These are phyloP conservation scores for Effrenium voratum DNA, from an alignment of 73 alveolate genomes.

Conservation along the genomic window DNA sequence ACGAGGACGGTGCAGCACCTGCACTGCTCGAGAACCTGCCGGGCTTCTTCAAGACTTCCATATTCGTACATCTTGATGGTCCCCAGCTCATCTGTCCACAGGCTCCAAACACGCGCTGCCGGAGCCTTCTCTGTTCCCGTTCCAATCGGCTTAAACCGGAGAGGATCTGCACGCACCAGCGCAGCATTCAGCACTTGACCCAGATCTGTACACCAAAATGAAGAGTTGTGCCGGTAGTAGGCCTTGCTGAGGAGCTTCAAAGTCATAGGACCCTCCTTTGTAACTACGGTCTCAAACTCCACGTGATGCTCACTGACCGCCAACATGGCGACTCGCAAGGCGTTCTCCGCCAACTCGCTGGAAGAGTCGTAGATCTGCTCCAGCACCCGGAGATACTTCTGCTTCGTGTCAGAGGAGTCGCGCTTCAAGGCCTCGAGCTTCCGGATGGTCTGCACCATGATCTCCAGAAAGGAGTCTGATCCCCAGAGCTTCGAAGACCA, in stretches of 20 bases:
- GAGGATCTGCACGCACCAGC: conserved; percentile 76
- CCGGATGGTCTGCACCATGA: conserved; percentile 62
- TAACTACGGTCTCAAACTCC: conserved; percentile 50
- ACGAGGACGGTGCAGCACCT: conserved; percentile 76
- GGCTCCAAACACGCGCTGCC: conserved; percentile 64
- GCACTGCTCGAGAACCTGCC: conserved; percentile 51
- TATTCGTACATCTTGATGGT: conserved; percentile 67
- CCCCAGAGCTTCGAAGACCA: conserved; percentile 84
- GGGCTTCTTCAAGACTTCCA: conserved; percentile 21
- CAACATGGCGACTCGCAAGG: conserved; percentile 53
- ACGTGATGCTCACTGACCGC: conserved; percentile 60
- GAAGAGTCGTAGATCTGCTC: conserved; percentile 52
- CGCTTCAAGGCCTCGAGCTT: conserved; percentile 62
- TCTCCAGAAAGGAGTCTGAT: conserved; percentile 49
- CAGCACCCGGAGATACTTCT: conserved; percentile 65
- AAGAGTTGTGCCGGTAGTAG: conserved; percentile 21
- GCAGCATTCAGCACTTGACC: conserved; percentile 72
- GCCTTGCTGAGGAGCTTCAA: conserved; percentile 39
- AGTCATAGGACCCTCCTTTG: conserved; percentile 81
- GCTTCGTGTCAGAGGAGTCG: conserved; percentile 52
- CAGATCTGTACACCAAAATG: conserved; percentile 54
- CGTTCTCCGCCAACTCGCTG: conserved; percentile 54
- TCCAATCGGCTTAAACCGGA: conserved; percentile 46
- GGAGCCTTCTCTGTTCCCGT: conserved; percentile 13
- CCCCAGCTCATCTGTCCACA: conserved; percentile 77